These are phyloP conservation scores for Metarhizium brunneum DNA, from an alignment of 2,329 filamentous ascomycete genomes.

Conservation along the genomic window DNA sequence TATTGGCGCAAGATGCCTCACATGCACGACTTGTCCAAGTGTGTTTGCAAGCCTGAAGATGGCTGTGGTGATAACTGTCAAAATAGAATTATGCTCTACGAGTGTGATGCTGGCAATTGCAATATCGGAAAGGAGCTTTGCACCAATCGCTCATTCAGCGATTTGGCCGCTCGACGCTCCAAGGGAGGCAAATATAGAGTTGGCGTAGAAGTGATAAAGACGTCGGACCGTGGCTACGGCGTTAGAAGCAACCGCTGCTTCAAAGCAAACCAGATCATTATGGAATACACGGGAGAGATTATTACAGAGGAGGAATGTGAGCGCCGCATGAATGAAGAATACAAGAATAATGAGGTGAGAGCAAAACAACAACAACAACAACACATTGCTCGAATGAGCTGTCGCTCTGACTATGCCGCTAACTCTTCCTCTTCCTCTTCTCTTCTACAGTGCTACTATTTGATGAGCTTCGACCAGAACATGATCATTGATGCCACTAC, in stretches of 20 bases:
- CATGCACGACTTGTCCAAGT: conserved; percentile 64
- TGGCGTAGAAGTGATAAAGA: conserved; percentile 93
- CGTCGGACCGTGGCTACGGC: conserved; percentile 77
- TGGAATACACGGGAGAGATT: conserved; percentile 97
- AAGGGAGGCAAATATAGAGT: conserved; percentile 79
- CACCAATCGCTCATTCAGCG: conserved; percentile 79
- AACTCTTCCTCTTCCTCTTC: conserved; percentile 1
- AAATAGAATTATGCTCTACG: conserved; percentile 94
- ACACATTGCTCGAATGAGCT: not conserved
- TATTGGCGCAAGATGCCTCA: conserved; percentile 74
- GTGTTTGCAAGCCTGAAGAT: conserved; percentile 66
- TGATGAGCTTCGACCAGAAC: conserved; percentile 98
- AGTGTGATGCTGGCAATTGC: conserved; percentile 89
- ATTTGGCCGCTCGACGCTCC: conserved; percentile 64
- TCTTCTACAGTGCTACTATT: conserved; percentile 71
- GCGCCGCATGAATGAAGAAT: conserved; percentile 82
- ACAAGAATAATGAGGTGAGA: conserved; percentile 83
- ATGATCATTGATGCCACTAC: conserved; percentile 98
- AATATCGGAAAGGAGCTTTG: conserved; percentile 65
- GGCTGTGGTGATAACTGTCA: conserved; percentile 87
- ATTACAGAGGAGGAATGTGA: conserved; percentile 93
- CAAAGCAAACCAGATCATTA: conserved; percentile 84
- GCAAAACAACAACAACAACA: not conserved
- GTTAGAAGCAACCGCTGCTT: conserved; percentile 87
- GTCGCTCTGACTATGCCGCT: not conserved